Percentiles rank a stretch among this genome's conserved stretches.
Evolutionary conservation across 202 grass and related monocot genomes (phyloP).

Genomic region (Tripidium arundinaceum): DNA sequence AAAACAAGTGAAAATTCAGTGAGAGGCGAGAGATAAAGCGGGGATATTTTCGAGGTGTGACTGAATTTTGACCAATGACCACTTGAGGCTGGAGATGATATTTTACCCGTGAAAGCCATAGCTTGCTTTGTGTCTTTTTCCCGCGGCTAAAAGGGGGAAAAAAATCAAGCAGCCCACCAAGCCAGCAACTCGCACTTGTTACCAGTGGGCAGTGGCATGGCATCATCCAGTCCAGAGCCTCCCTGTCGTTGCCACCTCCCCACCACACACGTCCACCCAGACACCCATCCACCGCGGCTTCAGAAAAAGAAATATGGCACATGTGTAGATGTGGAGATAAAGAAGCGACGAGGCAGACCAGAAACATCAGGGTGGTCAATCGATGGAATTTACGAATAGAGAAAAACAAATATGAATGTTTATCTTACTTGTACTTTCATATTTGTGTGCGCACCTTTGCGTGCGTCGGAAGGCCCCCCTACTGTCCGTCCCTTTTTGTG

Average conservation of each 20-base stretch:
- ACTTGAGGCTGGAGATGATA: not conserved
- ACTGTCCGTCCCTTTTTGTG: too few relatives aligned
- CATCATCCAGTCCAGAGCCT: slow-evolving; percentile 15
- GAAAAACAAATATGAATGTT: not conserved
- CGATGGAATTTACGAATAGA: not conserved
- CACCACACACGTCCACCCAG: slow-evolving; percentile 31
- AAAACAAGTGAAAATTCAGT: not conserved
- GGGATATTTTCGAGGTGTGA: not conserved
- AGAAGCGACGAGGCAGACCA: not conserved
- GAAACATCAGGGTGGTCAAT: not conserved
- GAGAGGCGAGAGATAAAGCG: not conserved
- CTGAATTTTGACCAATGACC: not conserved
- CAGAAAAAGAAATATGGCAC: not conserved
- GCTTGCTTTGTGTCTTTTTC: not conserved
- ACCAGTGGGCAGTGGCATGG: not conserved
- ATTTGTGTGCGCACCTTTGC: too few relatives aligned
- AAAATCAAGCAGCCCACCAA: not conserved
- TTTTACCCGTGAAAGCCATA: not conserved
- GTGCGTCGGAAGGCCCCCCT: too few relatives aligned
- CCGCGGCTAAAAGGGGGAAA: not conserved
- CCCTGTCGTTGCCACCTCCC: slow-evolving; percentile 27
- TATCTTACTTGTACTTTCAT: too few relatives aligned
- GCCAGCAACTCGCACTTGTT: not conserved
- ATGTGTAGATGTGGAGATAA: not conserved
- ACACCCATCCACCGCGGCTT: not conserved